Evolutionary conservation across 306 rosid genomes (phyloP).

Genomic region (Chamaecrista fasciculata): DNA sequence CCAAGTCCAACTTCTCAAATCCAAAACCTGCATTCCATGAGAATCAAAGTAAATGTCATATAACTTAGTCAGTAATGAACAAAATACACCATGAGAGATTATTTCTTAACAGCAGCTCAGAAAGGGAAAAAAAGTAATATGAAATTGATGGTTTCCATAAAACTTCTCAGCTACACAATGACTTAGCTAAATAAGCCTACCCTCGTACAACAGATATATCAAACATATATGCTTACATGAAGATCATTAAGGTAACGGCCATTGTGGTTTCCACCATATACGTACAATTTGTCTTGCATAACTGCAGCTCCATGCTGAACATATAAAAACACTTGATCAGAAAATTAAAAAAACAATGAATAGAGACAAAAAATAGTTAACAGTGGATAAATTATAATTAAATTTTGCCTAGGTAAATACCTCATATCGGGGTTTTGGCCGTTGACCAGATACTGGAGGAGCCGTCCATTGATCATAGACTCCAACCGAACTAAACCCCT

Average conservation of each 20-base stretch:
- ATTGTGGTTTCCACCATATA: constrained; percentile 92
- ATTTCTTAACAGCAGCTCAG: not conserved
- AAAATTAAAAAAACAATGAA: constrained; percentile 11
- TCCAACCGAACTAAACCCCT: constrained; percentile 60
- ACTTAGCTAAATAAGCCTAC: constrained; percentile 6
- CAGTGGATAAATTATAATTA: constrained; percentile 5
- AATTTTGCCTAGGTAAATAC: constrained; percentile 38
- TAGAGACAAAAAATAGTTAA: constrained; percentile 5
- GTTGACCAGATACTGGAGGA: constrained; percentile 70
- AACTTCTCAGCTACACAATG: not conserved
- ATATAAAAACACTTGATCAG: constrained; percentile 30
- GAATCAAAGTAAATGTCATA: constrained; percentile 13
- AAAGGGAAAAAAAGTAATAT: not conserved
- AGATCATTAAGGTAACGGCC: constrained; percentile 94
- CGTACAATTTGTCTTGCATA: constrained; percentile 76
- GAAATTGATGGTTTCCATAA: not conserved
- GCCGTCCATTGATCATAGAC: constrained; percentile 82
- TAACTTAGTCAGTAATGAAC: not conserved
- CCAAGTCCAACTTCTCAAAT: constrained; percentile 92
- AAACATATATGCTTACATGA: constrained; percentile 56
- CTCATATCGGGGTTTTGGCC: constrained; percentile 87
- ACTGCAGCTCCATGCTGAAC: constrained; percentile 87
- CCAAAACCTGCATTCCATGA: constrained; percentile 58
- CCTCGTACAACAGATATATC: not conserved
- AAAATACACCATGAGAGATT: not conserved